Conservation (phyloP, 148 eudicot species). For the Heliamphora exappendiculata region DNA sequence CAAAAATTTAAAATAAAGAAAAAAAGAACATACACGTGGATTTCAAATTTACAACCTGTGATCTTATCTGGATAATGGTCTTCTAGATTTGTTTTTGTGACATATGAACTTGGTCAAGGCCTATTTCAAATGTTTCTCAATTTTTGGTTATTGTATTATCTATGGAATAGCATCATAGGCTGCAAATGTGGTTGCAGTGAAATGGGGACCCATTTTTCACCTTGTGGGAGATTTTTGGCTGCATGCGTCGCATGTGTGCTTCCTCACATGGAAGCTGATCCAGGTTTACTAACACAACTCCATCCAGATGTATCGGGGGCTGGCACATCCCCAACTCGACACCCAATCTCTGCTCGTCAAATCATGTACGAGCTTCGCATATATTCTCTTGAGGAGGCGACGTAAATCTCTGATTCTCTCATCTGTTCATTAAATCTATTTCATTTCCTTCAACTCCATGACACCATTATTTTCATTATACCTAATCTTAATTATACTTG, state of each 20-base stretch:
- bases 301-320: conserved; percentile 19
- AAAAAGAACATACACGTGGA: not conserved
- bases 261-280: conserved; percentile 26
- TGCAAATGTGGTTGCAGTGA: conserved; percentile 24
- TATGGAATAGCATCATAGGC: not conserved
- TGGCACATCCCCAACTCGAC: conserved; percentile 27
- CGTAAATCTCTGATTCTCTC: conserved; percentile 9
- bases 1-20: not conserved
- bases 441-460: not conserved
- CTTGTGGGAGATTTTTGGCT: conserved; percentile 33
- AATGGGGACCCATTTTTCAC: conserved; percentile 34
- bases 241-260: conserved; percentile 26
- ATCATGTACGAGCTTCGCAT: conserved; percentile 27
- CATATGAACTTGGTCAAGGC: conserved; percentile 4
- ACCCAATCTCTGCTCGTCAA: conserved; percentile 20
- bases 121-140: not conserved
- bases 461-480: not conserved
- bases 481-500: not conserved
- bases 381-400: conserved; percentile 26
- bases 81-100: conserved; percentile 4
- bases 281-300: conserved; percentile 21
- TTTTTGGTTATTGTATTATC: not conserved
- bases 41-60: not conserved
- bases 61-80: too few relatives aligned
- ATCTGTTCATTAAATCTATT: not conserved